Evolutionary conservation across 331 rosid genomes (phyloP), one percentile per base, ranked within the genome.

Genomic region (Acacia pycnantha): DNA sequence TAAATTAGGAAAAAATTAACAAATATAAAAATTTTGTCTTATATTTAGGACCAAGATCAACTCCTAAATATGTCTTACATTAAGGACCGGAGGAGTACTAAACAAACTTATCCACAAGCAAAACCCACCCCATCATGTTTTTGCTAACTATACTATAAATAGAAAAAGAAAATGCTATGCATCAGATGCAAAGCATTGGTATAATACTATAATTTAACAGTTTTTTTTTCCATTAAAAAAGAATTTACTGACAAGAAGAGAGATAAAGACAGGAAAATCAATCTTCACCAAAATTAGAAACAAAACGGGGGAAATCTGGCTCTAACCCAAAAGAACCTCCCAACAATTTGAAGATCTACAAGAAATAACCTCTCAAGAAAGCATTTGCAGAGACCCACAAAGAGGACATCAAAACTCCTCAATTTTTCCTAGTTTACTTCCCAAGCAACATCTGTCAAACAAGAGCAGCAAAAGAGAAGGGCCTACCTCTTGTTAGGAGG

Each of bases 401-500:
- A 24, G 65, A 58, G 16, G 11, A 14, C 41, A 27, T 14, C 14
- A 62, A 61, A 70, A 29, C 22, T 61, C 65, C 66, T 68, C 61
- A 81, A 68, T 73, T 61, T 74, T 43, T 67, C 71, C 22, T 31
- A 68, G 53, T 54, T 37, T 84, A 75, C 82, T 74, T 78, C 59
- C 48, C 62, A 70, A 24, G 65, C 31, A 73, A 79, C 47, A 82
- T 19, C 37, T 16, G 5, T 77, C 59, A 47, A 71, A 70, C 46
- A 59, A 81, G 65, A 79, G 56, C 37, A 79, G 66, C 73, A 84
- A 70, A 74, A 76, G 84, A 70, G 79, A 77, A 54, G 81, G 65
- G 88, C 94, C 89, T 91, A 84, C 99, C 99, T 92, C 86, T 87
- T 92, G 88, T 80, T 87, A 64, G 87, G 89, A 77, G 98, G 94